Conservation (phyloP, 208 protist species). For the Leishmania arabica region DNA sequence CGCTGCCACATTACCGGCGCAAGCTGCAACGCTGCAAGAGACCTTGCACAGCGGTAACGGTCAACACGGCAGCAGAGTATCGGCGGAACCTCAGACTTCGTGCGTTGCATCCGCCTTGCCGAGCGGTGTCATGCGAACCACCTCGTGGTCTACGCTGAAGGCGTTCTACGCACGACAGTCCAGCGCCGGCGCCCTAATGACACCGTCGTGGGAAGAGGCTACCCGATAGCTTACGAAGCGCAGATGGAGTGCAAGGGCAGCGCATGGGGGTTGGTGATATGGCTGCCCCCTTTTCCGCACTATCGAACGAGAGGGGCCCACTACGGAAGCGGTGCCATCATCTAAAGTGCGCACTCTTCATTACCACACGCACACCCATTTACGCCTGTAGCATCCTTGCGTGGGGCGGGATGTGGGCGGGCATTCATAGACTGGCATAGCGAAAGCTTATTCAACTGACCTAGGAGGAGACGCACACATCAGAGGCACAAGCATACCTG, state of each 20-base stretch:
- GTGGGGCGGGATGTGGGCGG: background rate
- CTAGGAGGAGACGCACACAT: background rate
- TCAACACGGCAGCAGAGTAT: background rate
- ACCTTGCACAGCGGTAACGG: background rate
- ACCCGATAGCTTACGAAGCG: background rate
- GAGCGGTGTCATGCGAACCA: constrained; percentile 7
- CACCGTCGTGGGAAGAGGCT: constrained; percentile 6
- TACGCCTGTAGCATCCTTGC: background rate
- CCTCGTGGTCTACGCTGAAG: constrained; percentile 17
- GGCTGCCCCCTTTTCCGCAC: background rate
- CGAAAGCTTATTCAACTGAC: background rate
- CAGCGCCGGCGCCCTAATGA: background rate
- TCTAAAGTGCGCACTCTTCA: background rate
- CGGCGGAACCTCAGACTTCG: background rate
- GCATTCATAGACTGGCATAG: background rate
- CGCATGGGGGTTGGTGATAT: background rate
- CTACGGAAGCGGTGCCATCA: background rate
- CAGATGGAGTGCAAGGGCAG: background rate
- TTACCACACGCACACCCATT: background rate
- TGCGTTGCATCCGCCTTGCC: constrained; percentile 8
- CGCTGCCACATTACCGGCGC: background rate
- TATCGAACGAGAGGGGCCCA: background rate
- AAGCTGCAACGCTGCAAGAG: background rate
- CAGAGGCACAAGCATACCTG: background rate
- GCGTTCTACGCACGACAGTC: constrained; percentile 23